Evolutionary conservation across 148 eudicot species (phyloP), one percentile per base, ranked within the genome.

Genomic region (Rhododendron vialii): DNA sequence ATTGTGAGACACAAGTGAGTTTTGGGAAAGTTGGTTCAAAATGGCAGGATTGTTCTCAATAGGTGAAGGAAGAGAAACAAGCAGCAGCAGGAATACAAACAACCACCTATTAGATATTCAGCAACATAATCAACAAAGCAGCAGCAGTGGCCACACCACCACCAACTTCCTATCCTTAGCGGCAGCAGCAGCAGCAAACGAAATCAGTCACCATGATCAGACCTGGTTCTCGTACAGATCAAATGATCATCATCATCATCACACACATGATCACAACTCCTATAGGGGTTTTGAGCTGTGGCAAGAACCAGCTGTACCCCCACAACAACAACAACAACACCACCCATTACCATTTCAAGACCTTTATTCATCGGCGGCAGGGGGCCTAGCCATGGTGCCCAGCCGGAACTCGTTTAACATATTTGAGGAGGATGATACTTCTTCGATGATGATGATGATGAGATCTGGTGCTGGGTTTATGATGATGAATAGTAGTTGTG

Each of bases 11-110:
- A 50, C 53, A 50, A 50, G 20, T 53, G 57, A 53, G 17, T 53
- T 53, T 14, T 0, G 5, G 20, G 18, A 14, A 53, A 53, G 5
- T 14, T 53, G 57, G 71, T 22, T 65, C 76, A 71, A 33, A 76
- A 92, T 92, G 94, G 91, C 92, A 81, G 90, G 87, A 20, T 91
- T 92, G 84, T 92, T 92, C 87, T 88, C 93, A 86, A 86, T 92
- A 88, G 87, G 89, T 1, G 85, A 85, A 18, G 88, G 88, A 13
- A 85, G 89, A 45, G 74, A 78, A 41, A 86, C 36, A 65, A 30
- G 76, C 57, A 53, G 17, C 57, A 53, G 17, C 18, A 53, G 57
- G 57, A 53, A 71, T 77, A 78, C 43, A 22, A 43, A 35, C 78
- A 74, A 50, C 26, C 26, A 78, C 10, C 12, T 53, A 53, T 14